These are phyloP conservation scores for Mitragyna speciosa DNA, from an alignment of 257 asterid species.

Conservation along the genomic window DNA sequence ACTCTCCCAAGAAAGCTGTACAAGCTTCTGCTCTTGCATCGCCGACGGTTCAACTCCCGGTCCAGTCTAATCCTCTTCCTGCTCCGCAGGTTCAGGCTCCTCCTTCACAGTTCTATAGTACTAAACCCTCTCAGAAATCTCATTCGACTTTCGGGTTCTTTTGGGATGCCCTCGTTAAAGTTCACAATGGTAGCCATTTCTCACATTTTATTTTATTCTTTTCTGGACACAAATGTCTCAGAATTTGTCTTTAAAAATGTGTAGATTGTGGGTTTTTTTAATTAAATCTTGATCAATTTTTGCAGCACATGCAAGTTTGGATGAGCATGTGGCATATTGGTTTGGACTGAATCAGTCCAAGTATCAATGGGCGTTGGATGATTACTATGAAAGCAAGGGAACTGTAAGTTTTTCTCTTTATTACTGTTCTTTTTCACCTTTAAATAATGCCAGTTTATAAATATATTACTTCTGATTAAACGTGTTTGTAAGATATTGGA, in stretches of 20 bases:
- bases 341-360: slow-evolving; percentile 93
- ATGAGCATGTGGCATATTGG: slow-evolving; percentile 90
- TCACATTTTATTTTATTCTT: background rate
- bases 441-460: background rate
- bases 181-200: slow-evolving; percentile 60
- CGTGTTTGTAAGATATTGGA: too few relatives aligned
- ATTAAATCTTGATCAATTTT: slow-evolving; percentile 2
- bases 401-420: slow-evolving; percentile 39
- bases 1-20: slow-evolving; percentile 37
- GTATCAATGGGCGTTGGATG: slow-evolving; percentile 96
- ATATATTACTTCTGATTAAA: too few relatives aligned
- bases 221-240: background rate
- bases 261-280: background rate
- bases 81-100: slow-evolving; percentile 93
- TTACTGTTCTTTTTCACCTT: background rate
- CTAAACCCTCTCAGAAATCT: slow-evolving; percentile 32
- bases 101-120: slow-evolving; percentile 58
- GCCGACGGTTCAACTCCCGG: slow-evolving; percentile 38
- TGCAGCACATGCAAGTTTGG: slow-evolving; percentile 83
- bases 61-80: slow-evolving; percentile 33
- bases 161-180: slow-evolving; percentile 80
- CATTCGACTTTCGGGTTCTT: slow-evolving; percentile 63
- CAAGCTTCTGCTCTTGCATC: slow-evolving; percentile 31
- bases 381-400: slow-evolving; percentile 64
- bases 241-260: background rate